Conservation (phyloP, 257 asterid genomes). For the Echites panduratus region DNA sequence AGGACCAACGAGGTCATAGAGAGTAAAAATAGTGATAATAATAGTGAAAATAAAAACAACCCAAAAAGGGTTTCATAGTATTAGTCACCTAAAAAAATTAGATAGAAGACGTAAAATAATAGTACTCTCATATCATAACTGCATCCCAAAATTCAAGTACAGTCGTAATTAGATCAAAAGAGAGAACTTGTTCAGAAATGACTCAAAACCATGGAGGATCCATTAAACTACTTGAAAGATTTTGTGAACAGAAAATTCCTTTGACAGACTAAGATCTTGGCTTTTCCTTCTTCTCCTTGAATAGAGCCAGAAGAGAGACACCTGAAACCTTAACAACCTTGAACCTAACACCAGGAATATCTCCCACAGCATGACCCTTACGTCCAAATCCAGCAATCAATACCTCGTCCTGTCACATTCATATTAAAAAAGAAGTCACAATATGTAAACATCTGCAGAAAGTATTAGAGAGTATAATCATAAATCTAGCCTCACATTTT, state of each 20-base stretch:
- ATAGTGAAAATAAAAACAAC: no score
- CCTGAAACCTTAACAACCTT: slow-evolving; percentile 91
- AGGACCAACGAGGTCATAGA: no score
- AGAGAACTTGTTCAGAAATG: slow-evolving; percentile 14
- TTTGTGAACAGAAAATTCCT: neutral
- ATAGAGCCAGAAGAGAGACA: slow-evolving; percentile 64
- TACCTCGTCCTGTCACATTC: slow-evolving; percentile 55
- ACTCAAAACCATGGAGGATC: slow-evolving; percentile 12
- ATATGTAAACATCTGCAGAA: no score
- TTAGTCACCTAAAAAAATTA: neutral
- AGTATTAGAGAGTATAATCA: neutral
- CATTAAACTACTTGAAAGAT: slow-evolving; percentile 14
- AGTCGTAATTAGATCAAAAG: slow-evolving; percentile 13
- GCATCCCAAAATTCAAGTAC: slow-evolving; percentile 20
- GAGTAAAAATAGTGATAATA: no score
- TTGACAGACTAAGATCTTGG: slow-evolving; percentile 46
- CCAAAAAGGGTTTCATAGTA: neutral
- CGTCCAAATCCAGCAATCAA: slow-evolving; percentile 87
- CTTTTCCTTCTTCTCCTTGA: slow-evolving; percentile 70
- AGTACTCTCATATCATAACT: neutral
- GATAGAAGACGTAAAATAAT: neutral
- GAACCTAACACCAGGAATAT: slow-evolving; percentile 79
- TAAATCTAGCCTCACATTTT: slow-evolving; percentile 42
- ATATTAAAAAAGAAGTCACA: neutral
- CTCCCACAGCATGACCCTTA: slow-evolving; percentile 82